Evolutionary conservation across 441 rosid genomes (phyloP), one percentile per base, ranked within the genome.

Genomic region (Mallotus repandus): DNA sequence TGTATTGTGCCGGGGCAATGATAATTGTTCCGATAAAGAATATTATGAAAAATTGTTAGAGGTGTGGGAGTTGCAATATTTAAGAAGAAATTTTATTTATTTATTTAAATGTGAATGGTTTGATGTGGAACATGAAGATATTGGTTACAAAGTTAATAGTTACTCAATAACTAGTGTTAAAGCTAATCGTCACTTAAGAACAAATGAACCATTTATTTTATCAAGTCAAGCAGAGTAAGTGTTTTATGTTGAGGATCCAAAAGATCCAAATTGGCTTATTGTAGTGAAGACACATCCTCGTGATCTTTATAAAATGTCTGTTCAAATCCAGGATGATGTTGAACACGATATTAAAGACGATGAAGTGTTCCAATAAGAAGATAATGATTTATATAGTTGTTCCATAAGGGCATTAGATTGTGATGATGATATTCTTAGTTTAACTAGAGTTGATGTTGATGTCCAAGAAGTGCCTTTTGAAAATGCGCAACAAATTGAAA

Each of bases 101-200:
- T 15, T 32, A 35, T 61, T 61, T n/a, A 61, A 61, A 4, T 61
- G 65, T 32, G 65, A 61, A 29, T 29, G 65, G 46, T 61, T 61
- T 61, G 65, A 61, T 61, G 46, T 61, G 45, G n/a, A 29, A n/a
- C 29, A 58, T 22, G 14, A 9, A 58, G 63, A 41, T 8, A 58
- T 9, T 58, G 63, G 63, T 19, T 58, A 58, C 22, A 58, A 2
- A 32, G 65, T 61, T 14, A 19, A 61, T 32, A 14, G 32, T 61
- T 61, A 61, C 32, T 29, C 32, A 29, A 29, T 2, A 29, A 29
- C 32, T 29, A 29, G 32, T 29, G 32, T 29, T 29, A 29, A 29
- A 29, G 32, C 3, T 29, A 29, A 29, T 29, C 32, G 3, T 29
- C 32, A 3, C 32, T 29, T 29, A 29, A 29, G 3, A 29, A 29